Percentiles rank a stretch among this genome's conserved stretches.
phyloP scores from a whole-genome alignment of 2,329 filamentous ascomycete species.

The Neurospora crassa region DNA sequence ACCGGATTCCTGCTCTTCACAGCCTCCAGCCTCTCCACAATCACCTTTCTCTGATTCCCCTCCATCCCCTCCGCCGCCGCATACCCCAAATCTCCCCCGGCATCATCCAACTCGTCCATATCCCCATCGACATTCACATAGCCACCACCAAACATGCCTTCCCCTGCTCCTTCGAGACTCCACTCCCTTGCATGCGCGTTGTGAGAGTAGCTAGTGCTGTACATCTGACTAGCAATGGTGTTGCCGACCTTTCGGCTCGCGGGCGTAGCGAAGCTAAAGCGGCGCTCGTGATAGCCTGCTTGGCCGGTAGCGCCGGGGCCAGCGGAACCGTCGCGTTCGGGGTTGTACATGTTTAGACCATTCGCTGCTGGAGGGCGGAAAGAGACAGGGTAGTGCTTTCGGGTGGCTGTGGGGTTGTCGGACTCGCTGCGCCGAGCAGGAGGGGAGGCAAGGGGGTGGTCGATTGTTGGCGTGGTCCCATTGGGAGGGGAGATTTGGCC shows the following conservation, averaged over 20 bases:
- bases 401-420: slow-evolving; percentile 13
- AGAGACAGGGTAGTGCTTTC: slow-evolving; percentile 10
- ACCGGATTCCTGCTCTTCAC: slow-evolving; percentile 94
- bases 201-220: slow-evolving; percentile 21
- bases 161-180: neutral
- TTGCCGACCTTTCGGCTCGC: slow-evolving; percentile 37
- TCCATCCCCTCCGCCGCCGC: slow-evolving; percentile 92
- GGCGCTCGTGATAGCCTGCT: slow-evolving; percentile 36
- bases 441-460: neutral
- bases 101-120: slow-evolving; percentile 67
- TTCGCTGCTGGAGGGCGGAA: slow-evolving; percentile 14
- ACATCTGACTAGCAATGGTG: slow-evolving; percentile 44
- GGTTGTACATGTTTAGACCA: slow-evolving; percentile 21
- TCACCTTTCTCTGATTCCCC: slow-evolving; percentile 82
- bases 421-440: neutral
- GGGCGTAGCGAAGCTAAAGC: slow-evolving; percentile 44
- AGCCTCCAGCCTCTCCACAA: slow-evolving; percentile 90
- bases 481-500: neutral
- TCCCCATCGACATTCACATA: slow-evolving; percentile 49
- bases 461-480: neutral
- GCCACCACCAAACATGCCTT: neutral
- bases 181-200: neutral
- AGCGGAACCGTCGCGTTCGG: slow-evolving; percentile 15
- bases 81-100: slow-evolving; percentile 75
- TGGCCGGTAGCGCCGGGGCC: slow-evolving; percentile 22